Conservation (phyloP, 2,329 filamentous ascomycete species). For the Sclerotinia sclerotiorum region DNA sequence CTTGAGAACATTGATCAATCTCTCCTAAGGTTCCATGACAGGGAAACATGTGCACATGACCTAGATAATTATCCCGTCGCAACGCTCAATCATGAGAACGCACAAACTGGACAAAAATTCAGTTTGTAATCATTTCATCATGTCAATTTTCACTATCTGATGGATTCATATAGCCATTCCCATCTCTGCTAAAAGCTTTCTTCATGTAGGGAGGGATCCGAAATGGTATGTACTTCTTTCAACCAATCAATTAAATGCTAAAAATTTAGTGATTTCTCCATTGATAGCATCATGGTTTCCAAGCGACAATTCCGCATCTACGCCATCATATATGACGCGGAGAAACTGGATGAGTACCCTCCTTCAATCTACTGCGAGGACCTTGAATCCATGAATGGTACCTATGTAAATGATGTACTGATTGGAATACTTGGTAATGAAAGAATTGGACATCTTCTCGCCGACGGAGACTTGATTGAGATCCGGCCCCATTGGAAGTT, state of each 20-base stretch:
- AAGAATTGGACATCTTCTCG: constrained; percentile 48
- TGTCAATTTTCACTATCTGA: constrained; percentile 2
- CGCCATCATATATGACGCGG: constrained; percentile 50
- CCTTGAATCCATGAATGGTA: constrained; percentile 54
- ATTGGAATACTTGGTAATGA: constrained; percentile 46
- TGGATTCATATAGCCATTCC: constrained; percentile 11
- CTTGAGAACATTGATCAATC: neutral
- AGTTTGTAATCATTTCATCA: constrained; percentile 7
- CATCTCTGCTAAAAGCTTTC: neutral
- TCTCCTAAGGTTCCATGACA: neutral
- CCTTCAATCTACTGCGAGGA: constrained; percentile 57
- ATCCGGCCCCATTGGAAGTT: constrained; percentile 44
- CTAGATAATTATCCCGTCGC: neutral
- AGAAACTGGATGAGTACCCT: constrained; percentile 32
- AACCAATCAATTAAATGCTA: neutral
- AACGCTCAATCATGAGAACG: constrained; percentile 15
- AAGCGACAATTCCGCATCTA: constrained; percentile 57
- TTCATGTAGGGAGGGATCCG: constrained; percentile 37
- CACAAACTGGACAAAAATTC: constrained; percentile 10
- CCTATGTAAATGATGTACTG: constrained; percentile 50
- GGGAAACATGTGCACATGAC: neutral
- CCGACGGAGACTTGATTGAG: constrained; percentile 51
- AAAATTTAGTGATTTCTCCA: constrained; percentile 41
- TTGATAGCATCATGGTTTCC: constrained; percentile 49
- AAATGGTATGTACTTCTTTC: constrained; percentile 35